A percentile compares a stretch with the other conserved stretches of the same genome.
phyloP scores from a whole-genome alignment of 192 early-diverging fungal species.

The Coemansia sp. region DNA sequence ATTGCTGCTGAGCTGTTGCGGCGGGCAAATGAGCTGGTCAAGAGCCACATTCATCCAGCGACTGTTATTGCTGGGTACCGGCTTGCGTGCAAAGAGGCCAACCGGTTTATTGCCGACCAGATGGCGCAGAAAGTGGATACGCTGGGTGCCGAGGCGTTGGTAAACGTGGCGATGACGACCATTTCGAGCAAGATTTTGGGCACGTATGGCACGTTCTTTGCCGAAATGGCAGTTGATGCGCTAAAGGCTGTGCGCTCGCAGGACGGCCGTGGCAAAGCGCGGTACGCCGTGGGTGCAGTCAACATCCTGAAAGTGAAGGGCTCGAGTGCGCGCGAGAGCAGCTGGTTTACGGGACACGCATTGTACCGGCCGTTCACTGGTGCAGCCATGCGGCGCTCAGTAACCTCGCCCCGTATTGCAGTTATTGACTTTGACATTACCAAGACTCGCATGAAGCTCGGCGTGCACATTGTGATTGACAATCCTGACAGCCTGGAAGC shows the following conservation, averaged over 20 bases:
- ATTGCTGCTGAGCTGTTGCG: conserved; percentile 96
- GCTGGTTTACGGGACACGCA: conserved; percentile 90
- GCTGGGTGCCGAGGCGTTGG: conserved; percentile 86
- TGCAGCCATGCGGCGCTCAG: conserved; percentile 89
- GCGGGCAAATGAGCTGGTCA: conserved; percentile 95
- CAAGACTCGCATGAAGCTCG: conserved; percentile 96
- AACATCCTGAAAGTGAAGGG: conserved; percentile 98
- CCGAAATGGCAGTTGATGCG: conserved; percentile 91
- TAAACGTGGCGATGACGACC: conserved; percentile 96
- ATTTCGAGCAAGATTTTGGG: conserved; percentile 99
- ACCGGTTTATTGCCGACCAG: conserved; percentile 96
- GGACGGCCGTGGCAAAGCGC: conserved; percentile 78
- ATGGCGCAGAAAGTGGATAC: conserved; percentile 94
- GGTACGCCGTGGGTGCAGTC: conserved; percentile 96
- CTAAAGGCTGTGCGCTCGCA: conserved; percentile 89
- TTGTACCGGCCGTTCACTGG: conserved; percentile 97
- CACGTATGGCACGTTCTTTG: conserved; percentile 95
- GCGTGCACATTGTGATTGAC: conserved; percentile 97
- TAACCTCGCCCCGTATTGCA: conserved; percentile 91
- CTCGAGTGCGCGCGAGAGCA: conserved; percentile 83
- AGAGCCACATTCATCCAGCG: conserved; percentile 99
- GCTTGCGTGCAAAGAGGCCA: conserved; percentile 94
- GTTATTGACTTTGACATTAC: conserved; percentile 98
- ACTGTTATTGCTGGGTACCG: conserved; percentile 99
- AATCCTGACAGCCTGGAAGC: conserved; percentile 98